A percentile compares a stretch with the other conserved stretches of the same genome.
Conservation (phyloP, 129 eudicot species). For the Chrysanthemum makinoi region DNA sequence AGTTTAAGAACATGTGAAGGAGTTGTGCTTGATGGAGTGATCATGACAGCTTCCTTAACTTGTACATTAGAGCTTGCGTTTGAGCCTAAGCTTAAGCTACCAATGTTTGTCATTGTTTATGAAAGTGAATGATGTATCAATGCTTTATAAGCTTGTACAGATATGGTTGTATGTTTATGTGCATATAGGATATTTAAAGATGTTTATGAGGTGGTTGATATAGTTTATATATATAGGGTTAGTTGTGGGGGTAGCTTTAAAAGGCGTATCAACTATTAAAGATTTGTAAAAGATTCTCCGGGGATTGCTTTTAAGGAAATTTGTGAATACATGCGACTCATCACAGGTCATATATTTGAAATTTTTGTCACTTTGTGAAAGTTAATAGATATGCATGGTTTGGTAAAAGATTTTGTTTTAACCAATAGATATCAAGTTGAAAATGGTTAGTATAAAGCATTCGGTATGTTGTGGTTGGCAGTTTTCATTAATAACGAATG, state of each 20-base stretch:
- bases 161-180: not conserved
- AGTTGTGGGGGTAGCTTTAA: constrained; percentile 28
- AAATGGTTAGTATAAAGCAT: not conserved
- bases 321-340: constrained; percentile 12
- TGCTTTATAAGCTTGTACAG: constrained; percentile 23
- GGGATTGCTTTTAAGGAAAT: constrained; percentile 46
- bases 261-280: constrained; percentile 36
- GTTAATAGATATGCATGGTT: not conserved
- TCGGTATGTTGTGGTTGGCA: too few relatives aligned
- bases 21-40: constrained; percentile 64
- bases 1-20: constrained; percentile 56
- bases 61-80: constrained; percentile 34
- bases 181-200: constrained; percentile 13
- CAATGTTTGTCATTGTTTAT: constrained; percentile 26
- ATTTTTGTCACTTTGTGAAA: constrained; percentile 16
- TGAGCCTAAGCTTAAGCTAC: not conserved
- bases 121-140: constrained; percentile 18
- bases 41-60: constrained; percentile 51
- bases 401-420: not conserved
- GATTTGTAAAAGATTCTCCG: constrained; percentile 66
- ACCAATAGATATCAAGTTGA: not conserved
- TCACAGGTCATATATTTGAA: constrained; percentile 8
- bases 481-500: too few relatives aligned
- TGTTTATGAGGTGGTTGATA: constrained; percentile 14
- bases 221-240: constrained; percentile 2